phyloP scores from a whole-genome alignment of 805 yeast species.

The Cyberlindnera lachancei region DNA sequence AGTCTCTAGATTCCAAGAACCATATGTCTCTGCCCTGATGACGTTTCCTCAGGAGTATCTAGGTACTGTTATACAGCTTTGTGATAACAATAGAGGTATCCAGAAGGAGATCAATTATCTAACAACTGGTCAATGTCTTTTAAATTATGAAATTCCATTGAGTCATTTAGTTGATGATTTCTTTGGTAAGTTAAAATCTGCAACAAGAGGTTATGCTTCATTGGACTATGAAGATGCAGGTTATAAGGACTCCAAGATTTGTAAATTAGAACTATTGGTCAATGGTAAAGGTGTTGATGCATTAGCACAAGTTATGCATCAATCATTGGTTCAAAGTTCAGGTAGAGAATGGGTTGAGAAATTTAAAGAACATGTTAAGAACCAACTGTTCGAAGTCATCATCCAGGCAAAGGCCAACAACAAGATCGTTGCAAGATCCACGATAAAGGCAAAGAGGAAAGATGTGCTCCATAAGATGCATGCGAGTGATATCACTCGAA shows the following conservation, averaged over 20 bases:
- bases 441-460: conserved; percentile 87
- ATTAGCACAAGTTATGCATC: conserved; percentile 82
- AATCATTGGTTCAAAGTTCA: conserved; percentile 59
- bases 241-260: conserved; percentile 69
- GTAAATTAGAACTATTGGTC: conserved; percentile 80
- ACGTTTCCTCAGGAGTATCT: conserved; percentile 85
- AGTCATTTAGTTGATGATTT: conserved; percentile 92
- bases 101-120: conserved; percentile 75
- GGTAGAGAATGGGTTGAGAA: conserved; percentile 81
- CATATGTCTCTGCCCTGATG: conserved; percentile 84
- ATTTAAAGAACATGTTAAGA: conserved; percentile 70
- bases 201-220: conserved; percentile 88
- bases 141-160: conserved; percentile 77
- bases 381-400: conserved; percentile 86
- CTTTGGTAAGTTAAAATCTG: conserved; percentile 86
- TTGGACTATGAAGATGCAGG: conserved; percentile 94
- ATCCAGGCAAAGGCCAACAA: conserved; percentile 83
- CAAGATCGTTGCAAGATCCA: conserved; percentile 82
- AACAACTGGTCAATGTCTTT: conserved; percentile 70
- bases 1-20: conserved; percentile 62
- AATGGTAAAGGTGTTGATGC: conserved; percentile 91
- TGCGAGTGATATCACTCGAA: conserved; percentile 86
- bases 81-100: conserved; percentile 77
- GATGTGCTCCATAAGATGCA: conserved; percentile 92
- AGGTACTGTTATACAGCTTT: conserved; percentile 79